Evolutionary conservation across 495 filamentous ascomycete genomes (phyloP).

Genomic region (Podospora sp.): DNA sequence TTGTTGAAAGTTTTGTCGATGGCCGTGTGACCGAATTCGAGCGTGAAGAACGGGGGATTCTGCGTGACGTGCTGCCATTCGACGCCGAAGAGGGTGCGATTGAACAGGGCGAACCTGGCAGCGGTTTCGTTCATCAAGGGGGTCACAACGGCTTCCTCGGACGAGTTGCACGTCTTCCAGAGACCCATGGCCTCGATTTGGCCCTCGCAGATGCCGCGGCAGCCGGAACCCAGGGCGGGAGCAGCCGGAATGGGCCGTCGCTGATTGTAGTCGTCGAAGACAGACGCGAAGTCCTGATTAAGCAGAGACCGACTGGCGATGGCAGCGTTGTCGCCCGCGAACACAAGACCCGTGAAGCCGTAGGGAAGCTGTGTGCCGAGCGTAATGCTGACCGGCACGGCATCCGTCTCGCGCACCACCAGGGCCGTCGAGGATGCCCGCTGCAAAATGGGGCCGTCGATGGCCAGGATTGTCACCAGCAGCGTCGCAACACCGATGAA

Average conservation of each 20-base stretch:
- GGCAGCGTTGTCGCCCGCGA: not conserved
- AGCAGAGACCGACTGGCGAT: not conserved
- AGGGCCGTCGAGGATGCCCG: not conserved
- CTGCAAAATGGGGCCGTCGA: constrained; percentile 4
- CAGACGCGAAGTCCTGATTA: not conserved
- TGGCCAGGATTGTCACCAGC: not conserved
- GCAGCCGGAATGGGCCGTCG: not conserved
- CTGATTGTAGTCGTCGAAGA: not conserved
- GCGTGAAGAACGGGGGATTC: not conserved
- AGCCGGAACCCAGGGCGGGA: not conserved
- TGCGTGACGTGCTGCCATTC: not conserved
- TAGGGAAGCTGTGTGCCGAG: not conserved
- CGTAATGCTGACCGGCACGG: not conserved
- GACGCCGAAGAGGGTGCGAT: not conserved
- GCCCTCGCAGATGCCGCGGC: constrained; percentile 5
- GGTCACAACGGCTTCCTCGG: not conserved
- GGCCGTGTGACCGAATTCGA: not conserved
- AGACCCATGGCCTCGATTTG: constrained; percentile 5
- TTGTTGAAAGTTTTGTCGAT: not conserved
- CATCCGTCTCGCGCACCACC: not conserved
- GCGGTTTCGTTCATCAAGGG: not conserved
- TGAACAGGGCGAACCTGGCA: not conserved
- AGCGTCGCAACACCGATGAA: constrained; percentile 2
- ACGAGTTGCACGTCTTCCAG: constrained; percentile 9
- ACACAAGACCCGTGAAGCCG: not conserved